Evolutionary conservation across 257 asterid genomes (phyloP), one percentile per base, ranked within the genome.

Genomic region (Linderniella brevidens): DNA sequence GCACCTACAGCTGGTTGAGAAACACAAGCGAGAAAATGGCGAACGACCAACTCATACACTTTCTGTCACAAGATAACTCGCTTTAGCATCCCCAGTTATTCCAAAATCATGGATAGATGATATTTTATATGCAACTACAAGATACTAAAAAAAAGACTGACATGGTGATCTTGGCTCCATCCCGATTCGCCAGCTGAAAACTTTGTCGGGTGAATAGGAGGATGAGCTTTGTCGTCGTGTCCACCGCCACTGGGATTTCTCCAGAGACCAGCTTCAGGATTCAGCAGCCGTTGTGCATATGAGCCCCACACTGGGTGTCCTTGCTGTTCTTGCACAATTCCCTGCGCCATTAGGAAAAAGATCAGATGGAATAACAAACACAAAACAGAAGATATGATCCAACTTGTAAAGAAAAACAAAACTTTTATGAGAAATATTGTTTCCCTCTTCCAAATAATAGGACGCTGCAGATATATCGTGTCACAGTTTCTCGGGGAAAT

Each of bases 161-260:
- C 98, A 72, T 81, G 86, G 75, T 88, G 98, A 63, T 88, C 94
- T 41, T 72, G 87, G 64, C 94, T 88, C 96, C 96, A 88, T 17
- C 74, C 55, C 54, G 94, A 63, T 74, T 84, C 98, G 57, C 98
- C 98, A 63, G 80, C 76, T 47, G 93, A 78, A 75, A 76, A 84
- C 62, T 75, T 88, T 45, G 98, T 88, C 49, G 98, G 98, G 76
- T 88, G 96, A 60, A 88, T 88, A 42, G 98, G 98, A 47, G 98
- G 98, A 58, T 88, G 98, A 41, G 98, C 98, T 56, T 84, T 84
- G 82, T 88, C 98, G 68, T 88, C 90, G 68, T 84, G 93, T 57
- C 94, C 94, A 40, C 98, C 98, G 60, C 64, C 68, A 51, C 76
- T 66, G 57, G 98, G 98, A 57, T 74, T 63, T 67, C 85, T 78